Evolutionary conservation across 2,329 filamentous ascomycete species (phyloP), one percentile per base, ranked within the genome.

Genomic region (Cadophora luteo-olivacea): DNA sequence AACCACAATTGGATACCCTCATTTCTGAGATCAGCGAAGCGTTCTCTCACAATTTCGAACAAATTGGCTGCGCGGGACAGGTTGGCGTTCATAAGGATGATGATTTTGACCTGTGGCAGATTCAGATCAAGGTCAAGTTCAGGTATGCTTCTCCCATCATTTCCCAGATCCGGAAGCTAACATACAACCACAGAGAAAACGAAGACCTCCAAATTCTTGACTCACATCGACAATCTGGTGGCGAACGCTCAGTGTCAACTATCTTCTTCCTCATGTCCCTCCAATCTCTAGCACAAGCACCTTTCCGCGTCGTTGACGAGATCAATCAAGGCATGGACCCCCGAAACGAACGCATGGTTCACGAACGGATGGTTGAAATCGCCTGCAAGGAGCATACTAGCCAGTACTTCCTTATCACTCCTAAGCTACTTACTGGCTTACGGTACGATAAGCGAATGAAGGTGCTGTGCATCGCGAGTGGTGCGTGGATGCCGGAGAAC

Each of bases 271-370:
- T 99, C 67, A 98, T 99, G 94, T 93, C 96, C 5, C 87, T 99
- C 32, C 96, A 99, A 80, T 92, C 92, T 61, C 90, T 99, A 76
- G 95, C 96, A 19, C 92, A 94, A 76, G 94, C 94, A 3, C 96
- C 96, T 0, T 99, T 99, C 87, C 93, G 96, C 64, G 95, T 99
- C 61, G 96, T 99, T 68, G 96, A 99, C 81, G 96, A 99, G 82
- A 99, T 99, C 85, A 99, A 99, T 78, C 96, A 99, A 82, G 96
- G 96, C 73, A 99, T 99, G 96, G 96, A 99, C 79, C 96, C 95
- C 54, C 91, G 96, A 76, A 99, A 99, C 81, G 96, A 99, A 81
- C 92, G 96, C 74, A 97, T 97, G 88, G 94, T 99, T 19, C 96
- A 99, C 81, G 93, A 95, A 78, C 92, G 96, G 72, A 97, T 99